These are phyloP conservation scores for Suillus clintonianus DNA, from an alignment of 768 basidiomycete species.

Conservation along the genomic window DNA sequence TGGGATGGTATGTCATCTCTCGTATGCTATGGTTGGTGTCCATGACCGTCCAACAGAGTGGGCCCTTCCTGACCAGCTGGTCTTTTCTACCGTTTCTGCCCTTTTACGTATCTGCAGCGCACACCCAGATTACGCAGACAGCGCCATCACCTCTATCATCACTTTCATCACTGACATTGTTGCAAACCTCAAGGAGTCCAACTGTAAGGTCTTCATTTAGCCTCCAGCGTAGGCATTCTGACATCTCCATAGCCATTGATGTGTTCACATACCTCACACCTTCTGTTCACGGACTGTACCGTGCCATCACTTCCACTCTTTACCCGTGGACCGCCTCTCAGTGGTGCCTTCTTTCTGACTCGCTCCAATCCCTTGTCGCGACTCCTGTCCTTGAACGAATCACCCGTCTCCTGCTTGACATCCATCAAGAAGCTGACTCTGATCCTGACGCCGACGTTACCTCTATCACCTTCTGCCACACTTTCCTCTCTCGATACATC, in stretches of 20 bases:
- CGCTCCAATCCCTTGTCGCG: constrained; percentile 62
- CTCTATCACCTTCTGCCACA: constrained; percentile 58
- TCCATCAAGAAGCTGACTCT: constrained; percentile 54
- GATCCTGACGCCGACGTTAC: constrained; percentile 36
- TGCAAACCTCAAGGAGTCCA: constrained; percentile 51
- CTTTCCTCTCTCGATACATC: constrained; percentile 78
- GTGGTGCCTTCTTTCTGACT: constrained; percentile 58
- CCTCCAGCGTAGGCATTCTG: not conserved
- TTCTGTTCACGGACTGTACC: constrained; percentile 82
- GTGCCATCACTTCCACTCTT: constrained; percentile 78
- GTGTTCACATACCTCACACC: constrained; percentile 80
- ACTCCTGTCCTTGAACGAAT: constrained; percentile 70
- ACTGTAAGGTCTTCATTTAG: constrained; percentile 44
- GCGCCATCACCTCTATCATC: constrained; percentile 61
- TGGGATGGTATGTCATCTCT: constrained; percentile 65
- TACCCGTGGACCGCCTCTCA: constrained; percentile 72
- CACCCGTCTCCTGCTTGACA: constrained; percentile 68
- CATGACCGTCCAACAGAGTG: constrained; percentile 55
- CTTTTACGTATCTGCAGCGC: constrained; percentile 64
- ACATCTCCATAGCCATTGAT: constrained; percentile 52
- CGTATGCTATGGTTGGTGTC: not conserved
- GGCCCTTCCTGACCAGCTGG: constrained; percentile 84
- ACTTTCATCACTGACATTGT: constrained; percentile 60
- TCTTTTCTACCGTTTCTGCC: constrained; percentile 76
- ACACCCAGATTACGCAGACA: constrained; percentile 49